A percentile compares a stretch with the other conserved stretches of the same genome.
phyloP scores from a whole-genome alignment of 805 yeast species.

The Yarrowia yakushimensis region DNA sequence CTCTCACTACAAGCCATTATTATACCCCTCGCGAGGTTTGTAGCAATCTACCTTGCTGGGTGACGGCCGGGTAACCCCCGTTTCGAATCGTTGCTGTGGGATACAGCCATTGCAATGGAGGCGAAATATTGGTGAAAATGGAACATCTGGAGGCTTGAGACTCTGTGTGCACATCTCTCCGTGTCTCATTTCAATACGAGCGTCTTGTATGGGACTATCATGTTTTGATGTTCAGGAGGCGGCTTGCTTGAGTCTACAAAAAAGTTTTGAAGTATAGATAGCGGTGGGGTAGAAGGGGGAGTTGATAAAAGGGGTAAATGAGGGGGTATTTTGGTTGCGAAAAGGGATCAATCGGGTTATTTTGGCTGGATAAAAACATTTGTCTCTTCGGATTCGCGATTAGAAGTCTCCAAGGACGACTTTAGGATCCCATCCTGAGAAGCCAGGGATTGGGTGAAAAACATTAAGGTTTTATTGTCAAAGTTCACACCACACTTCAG shows the following conservation, averaged over 20 bases:
- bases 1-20: neutral
- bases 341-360: too few relatives aligned
- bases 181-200: too few relatives aligned
- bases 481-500: neutral
- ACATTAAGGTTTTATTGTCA: neutral
- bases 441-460: neutral
- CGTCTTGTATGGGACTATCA: neutral
- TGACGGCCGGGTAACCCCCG: neutral
- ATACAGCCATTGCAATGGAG: too few relatives aligned
- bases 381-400: neutral
- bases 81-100: too few relatives aligned
- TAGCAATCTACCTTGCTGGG: neutral
- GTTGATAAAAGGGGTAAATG: too few relatives aligned
- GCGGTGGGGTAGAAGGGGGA: too few relatives aligned
- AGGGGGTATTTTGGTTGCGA: too few relatives aligned
- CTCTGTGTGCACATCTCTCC: too few relatives aligned
- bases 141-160: too few relatives aligned
- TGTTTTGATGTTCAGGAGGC: neutral
- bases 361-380: neutral
- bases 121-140: too few relatives aligned
- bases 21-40: neutral
- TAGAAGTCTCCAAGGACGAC: neutral
- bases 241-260: neutral
- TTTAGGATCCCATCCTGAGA: neutral
- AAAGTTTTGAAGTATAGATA: neutral